Percentiles rank a stretch among this genome's conserved stretches.
Conservation (phyloP, 129 eudicot species). For the sunflower (Helianthus annuus) region DNA sequence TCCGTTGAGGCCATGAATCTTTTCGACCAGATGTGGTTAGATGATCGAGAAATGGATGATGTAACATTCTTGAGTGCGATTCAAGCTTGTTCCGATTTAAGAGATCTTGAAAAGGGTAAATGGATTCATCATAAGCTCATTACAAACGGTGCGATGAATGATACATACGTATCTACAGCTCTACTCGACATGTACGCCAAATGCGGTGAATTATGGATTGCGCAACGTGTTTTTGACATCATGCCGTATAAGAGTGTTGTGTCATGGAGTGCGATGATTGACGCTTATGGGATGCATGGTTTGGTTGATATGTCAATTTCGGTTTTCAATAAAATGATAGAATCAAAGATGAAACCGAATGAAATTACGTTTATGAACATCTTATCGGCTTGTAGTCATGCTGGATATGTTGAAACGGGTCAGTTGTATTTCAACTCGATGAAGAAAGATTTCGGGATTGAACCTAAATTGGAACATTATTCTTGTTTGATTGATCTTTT, state of each 20-base stretch:
- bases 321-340: slow-evolving; percentile 52
- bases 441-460: slow-evolving; percentile 54
- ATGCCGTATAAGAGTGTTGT: slow-evolving; percentile 56
- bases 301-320: slow-evolving; percentile 38
- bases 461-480: slow-evolving; percentile 59
- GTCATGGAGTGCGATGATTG: slow-evolving; percentile 81
- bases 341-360: slow-evolving; percentile 55
- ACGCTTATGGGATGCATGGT: slow-evolving; percentile 78
- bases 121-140: slow-evolving; percentile 72
- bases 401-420: slow-evolving; percentile 76
- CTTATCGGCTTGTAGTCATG: slow-evolving; percentile 78
- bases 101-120: slow-evolving; percentile 63
- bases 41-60: slow-evolving; percentile 56
- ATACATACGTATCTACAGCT: slow-evolving; percentile 63
- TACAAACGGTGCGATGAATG: slow-evolving; percentile 35
- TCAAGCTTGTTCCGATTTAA: slow-evolving; percentile 72
- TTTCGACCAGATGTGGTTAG: slow-evolving; percentile 51
- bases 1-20: slow-evolving; percentile 50
- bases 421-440: slow-evolving; percentile 53
- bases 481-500: slow-evolving; percentile 71
- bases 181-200: slow-evolving; percentile 76
- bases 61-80: slow-evolving; percentile 64
- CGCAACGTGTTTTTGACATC: slow-evolving; percentile 52
- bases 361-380: slow-evolving; percentile 70
- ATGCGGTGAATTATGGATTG: slow-evolving; percentile 68